Evolutionary conservation across 1,139 yeast species (phyloP).

Genomic region (Blastobotrys petasosporus): DNA sequence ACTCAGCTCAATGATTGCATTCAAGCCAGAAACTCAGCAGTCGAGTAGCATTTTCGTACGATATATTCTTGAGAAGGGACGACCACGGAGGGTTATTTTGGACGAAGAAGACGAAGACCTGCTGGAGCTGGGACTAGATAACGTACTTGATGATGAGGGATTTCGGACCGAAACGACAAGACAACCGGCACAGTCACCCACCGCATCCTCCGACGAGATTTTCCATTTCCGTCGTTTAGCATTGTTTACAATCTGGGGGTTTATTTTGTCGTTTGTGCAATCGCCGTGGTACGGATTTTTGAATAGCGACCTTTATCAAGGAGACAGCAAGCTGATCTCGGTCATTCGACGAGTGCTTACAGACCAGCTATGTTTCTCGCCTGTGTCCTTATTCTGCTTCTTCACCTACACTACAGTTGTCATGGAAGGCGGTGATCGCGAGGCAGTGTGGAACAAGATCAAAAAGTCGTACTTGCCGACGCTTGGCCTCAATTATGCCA

Average conservation of each 20-base stretch:
- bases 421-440: conserved; percentile 66
- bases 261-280: conserved; percentile 73
- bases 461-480: conserved; percentile 67
- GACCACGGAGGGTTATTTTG: conserved; percentile 32
- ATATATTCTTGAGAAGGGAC: conserved; percentile 32
- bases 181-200: conserved; percentile 9
- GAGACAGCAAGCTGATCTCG: conserved; percentile 76
- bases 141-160: neutral
- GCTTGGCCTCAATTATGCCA: conserved; percentile 66
- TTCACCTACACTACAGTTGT: conserved; percentile 80
- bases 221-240: conserved; percentile 68
- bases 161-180: neutral
- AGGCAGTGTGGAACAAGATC: conserved; percentile 58
- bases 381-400: conserved; percentile 69
- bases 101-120: conserved; percentile 33
- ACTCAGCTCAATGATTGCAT: conserved; percentile 35
- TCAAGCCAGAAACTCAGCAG: conserved; percentile 24
- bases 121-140: conserved; percentile 32
- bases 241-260: conserved; percentile 82
- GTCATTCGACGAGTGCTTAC: conserved; percentile 81
- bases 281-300: conserved; percentile 85
- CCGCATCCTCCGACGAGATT: conserved; percentile 18
- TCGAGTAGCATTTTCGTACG: conserved; percentile 26
- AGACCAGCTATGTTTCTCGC: conserved; percentile 86
- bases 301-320: conserved; percentile 56